phyloP scores from a whole-genome alignment of 2,329 filamentous ascomycete genomes.

The Beauveria medogensis region DNA sequence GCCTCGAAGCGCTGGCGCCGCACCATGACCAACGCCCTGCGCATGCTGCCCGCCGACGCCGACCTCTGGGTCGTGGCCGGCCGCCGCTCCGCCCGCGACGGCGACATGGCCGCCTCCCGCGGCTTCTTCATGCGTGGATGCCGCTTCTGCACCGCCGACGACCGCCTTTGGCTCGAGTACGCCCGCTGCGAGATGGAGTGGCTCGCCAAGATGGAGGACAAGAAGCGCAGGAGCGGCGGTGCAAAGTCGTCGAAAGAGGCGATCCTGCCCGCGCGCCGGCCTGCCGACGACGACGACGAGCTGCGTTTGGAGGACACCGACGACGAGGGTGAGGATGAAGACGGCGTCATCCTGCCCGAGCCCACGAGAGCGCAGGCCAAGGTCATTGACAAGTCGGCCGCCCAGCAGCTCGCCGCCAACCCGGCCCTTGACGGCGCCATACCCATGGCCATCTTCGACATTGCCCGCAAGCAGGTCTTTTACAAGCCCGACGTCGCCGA shows the following conservation, averaged over 20 bases:
- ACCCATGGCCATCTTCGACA: constrained; percentile 83
- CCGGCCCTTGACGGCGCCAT: constrained; percentile 90
- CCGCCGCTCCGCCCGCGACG: constrained; percentile 66
- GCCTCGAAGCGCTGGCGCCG: constrained; percentile 59
- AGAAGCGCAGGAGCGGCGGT: constrained; percentile 50
- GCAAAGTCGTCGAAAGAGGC: constrained; percentile 35
- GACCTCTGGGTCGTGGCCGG: constrained; percentile 84
- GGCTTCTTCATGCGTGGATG: constrained; percentile 83
- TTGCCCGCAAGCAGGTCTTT: constrained; percentile 70
- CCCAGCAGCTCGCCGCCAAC: constrained; percentile 52
- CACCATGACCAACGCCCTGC: constrained; percentile 60
- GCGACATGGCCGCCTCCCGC: constrained; percentile 79
- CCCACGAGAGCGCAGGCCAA: constrained; percentile 30
- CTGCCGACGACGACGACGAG: constrained; percentile 42
- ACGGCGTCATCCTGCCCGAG: constrained; percentile 37
- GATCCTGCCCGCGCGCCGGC: constrained; percentile 31
- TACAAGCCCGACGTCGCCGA: constrained; percentile 59
- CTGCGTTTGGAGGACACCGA: constrained; percentile 35
- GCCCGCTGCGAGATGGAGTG: constrained; percentile 89
- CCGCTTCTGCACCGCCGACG: constrained; percentile 74
- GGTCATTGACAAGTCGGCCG: constrained; percentile 39
- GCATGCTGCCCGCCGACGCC: constrained; percentile 76
- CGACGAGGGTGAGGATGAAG: constrained; percentile 34
- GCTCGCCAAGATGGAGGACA: constrained; percentile 69
- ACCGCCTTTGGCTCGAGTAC: constrained; percentile 79